A percentile compares a stretch with the other conserved stretches of the same genome.
Evolutionary conservation across 2,329 filamentous ascomycete genomes (phyloP).

Genomic region (Fusarium chuoi): DNA sequence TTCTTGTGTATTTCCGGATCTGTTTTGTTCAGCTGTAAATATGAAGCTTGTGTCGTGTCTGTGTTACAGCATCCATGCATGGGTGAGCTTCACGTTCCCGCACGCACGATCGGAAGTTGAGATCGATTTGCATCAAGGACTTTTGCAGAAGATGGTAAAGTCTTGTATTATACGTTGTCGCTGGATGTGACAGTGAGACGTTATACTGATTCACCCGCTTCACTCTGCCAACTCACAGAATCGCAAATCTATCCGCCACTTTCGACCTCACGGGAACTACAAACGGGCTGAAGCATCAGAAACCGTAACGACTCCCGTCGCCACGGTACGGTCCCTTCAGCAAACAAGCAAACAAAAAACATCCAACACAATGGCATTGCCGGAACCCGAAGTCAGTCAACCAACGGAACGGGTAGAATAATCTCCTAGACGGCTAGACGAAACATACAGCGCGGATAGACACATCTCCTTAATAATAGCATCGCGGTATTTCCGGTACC

Average conservation of each 20-base stretch:
- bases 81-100: conserved; percentile 2
- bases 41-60: conserved; percentile 25
- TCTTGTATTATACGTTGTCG: background rate
- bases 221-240: background rate
- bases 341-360: background rate
- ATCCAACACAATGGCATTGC: background rate
- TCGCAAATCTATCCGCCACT: background rate
- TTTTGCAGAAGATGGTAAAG: background rate
- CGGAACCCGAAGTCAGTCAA: background rate
- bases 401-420: background rate
- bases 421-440: conserved; percentile 26
- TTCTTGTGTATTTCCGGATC: background rate
- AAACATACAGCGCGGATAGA: conserved; percentile 22
- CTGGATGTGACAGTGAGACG: conserved; percentile 26
- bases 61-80: conserved; percentile 4
- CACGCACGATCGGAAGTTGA: background rate
- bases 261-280: background rate
- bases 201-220: conserved; percentile 14
- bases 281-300: conserved; percentile 4
- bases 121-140: background rate
- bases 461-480: conserved; percentile 22
- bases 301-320: background rate
- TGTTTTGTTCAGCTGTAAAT: conserved; percentile 11
- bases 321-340: background rate
- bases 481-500: conserved; percentile 24